Evolutionary conservation across 257 asterid species (phyloP).

Genomic region (Paraleonurus japonicus): DNA sequence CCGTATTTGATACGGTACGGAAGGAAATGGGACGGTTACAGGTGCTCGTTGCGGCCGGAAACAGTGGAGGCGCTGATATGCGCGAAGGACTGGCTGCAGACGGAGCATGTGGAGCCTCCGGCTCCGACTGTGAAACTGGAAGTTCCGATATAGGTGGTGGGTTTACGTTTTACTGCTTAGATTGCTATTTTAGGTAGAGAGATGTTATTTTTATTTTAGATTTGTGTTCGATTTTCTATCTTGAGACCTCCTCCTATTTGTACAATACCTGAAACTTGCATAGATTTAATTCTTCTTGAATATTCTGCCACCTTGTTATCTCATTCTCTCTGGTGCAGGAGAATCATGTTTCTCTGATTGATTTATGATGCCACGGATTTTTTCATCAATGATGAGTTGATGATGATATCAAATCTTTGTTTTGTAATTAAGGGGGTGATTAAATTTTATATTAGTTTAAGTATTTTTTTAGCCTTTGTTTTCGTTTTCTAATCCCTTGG

Average conservation of each 20-base stretch:
- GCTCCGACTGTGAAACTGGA: conserved; percentile 60
- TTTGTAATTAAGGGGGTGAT: background rate
- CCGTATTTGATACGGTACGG: conserved; percentile 65
- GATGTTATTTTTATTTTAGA: conserved; percentile 12
- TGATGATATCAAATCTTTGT: no score
- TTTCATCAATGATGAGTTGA: no score
- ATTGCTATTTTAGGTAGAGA: conserved; percentile 26
- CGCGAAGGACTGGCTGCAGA: conserved; percentile 84
- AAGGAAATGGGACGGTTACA: conserved; percentile 91
- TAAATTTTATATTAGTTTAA: no score
- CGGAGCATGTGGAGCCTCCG: conserved; percentile 40
- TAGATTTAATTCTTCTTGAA: conserved; percentile 18
- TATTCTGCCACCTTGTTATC: background rate
- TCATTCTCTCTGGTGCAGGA: background rate
- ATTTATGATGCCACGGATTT: background rate
- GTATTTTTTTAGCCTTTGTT: no score
- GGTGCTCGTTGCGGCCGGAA: conserved; percentile 79
- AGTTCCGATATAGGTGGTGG: conserved; percentile 52
- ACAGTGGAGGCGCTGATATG: conserved; percentile 92
- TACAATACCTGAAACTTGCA: conserved; percentile 28
- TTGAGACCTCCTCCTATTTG: conserved; percentile 13
- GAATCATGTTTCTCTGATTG: no score
- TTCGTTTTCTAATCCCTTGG: no score
- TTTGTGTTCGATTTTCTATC: conserved; percentile 5
- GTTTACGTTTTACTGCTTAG: background rate